Evolutionary conservation across 2,329 filamentous ascomycete genomes (phyloP), one percentile per base, ranked within the genome.

Genomic region (Chaetomiaceae sp.): DNA sequence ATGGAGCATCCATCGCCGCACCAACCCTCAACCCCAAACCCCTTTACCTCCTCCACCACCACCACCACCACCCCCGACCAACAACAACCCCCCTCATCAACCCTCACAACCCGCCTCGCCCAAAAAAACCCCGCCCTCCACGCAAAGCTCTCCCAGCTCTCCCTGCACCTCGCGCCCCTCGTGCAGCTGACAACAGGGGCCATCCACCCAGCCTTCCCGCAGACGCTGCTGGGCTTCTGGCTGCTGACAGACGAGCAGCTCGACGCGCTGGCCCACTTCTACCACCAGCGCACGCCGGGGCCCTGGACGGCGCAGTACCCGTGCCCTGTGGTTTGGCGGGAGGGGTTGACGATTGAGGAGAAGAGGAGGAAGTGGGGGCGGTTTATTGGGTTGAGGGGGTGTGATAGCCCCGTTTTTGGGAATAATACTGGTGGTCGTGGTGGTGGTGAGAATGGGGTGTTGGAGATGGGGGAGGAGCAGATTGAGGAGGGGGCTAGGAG

Each of bases 361-460:
- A 90, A 90, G 73, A 75, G 86, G 55, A 73, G 85, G 55, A 82
- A 83, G 68, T 80, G 89, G 63, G 86, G 86, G 40, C 74, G 79
- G 58, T 90, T 90, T 58, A 88, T 89, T 63, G 86, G 86, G 12
- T 70, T 90, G 50, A 70, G 80, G 44, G 85, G 83, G 2, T 75
- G 73, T 55, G 69, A 74, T 34, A 65, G 64, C 16, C 71, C 72
- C 4, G 13, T 43, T 2, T 6, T 16, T 35, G n/a, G 10, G 16
- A 13, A 44, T 14, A 27, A 23, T 16, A 9, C 10, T 27, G 7
- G 20, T 49, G 5, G 38, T 14, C 2, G 21, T 13, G 12, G 50
- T 40, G 30, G 48, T 51, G 16, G 39, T 9, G 31, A 10, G 25
- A 6, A 27, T 27, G 25, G 17, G 21, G 39, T 38, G 43, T 17